Percentiles rank a stretch among this genome's conserved stretches.
phyloP scores from a whole-genome alignment of 768 basidiomycete species.

The Leccinum fibrillosum region DNA sequence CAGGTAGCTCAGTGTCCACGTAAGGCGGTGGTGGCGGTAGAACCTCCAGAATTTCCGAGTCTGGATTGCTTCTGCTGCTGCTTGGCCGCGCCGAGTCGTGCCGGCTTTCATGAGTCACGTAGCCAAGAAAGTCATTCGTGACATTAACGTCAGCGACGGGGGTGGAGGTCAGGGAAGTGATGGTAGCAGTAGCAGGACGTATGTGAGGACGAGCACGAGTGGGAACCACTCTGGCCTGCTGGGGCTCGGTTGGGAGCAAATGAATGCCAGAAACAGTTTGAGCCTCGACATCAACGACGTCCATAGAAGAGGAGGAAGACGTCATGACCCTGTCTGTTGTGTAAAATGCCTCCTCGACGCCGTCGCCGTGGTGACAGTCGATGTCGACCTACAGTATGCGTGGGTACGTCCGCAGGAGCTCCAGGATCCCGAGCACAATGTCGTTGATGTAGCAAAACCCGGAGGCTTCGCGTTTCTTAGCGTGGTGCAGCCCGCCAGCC shows the following conservation, averaged over 20 bases:
- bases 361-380: slow-evolving; percentile 98
- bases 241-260: slow-evolving; percentile 3
- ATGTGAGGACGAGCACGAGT: slow-evolving; percentile 5
- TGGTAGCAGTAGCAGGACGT: neutral
- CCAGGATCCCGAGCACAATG: slow-evolving; percentile 92
- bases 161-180: neutral
- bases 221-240: slow-evolving; percentile 3
- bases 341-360: slow-evolving; percentile 98
- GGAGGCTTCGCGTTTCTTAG: slow-evolving; percentile 97
- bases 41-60: neutral
- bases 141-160: neutral
- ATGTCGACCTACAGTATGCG: slow-evolving; percentile 98
- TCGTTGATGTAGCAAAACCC: slow-evolving; percentile 99
- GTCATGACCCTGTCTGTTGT: slow-evolving; percentile 98
- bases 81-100: slow-evolving; percentile 26
- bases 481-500: slow-evolving; percentile 98
- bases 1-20: slow-evolving; percentile 28
- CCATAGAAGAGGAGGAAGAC: slow-evolving; percentile 1
- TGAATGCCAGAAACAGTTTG: slow-evolving; percentile 7
- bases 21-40: slow-evolving; percentile 30
- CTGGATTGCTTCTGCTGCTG: neutral
- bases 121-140: slow-evolving; percentile 29
- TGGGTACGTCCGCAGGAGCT: slow-evolving; percentile 76
- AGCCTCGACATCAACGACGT: slow-evolving; percentile 11
- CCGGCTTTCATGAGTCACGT: slow-evolving; percentile 28